These are phyloP conservation scores for Tagetes erecta DNA, from an alignment of 129 eudicot genomes.

Conservation along the genomic window DNA sequence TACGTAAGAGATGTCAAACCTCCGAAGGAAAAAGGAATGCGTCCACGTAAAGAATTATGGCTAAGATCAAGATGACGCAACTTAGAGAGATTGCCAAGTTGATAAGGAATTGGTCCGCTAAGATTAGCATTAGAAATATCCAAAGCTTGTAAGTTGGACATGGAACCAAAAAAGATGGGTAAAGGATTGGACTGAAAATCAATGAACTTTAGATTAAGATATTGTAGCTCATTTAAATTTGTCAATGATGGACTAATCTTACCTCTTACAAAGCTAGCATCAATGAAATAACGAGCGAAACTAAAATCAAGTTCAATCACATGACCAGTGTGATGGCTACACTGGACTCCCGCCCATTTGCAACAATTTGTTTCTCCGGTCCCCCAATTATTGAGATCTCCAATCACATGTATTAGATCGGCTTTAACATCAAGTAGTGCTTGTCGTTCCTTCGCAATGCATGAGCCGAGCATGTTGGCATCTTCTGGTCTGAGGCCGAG, in stretches of 20 bases:
- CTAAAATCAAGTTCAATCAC: slow-evolving; percentile 30
- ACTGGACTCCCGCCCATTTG: slow-evolving; percentile 36
- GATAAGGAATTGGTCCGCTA: slow-evolving; percentile 28
- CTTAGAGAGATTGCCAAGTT: slow-evolving; percentile 28
- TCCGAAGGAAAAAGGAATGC: slow-evolving; percentile 23
- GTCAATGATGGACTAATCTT: slow-evolving; percentile 29
- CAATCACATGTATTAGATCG: background rate
- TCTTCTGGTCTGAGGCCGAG: slow-evolving; percentile 3
- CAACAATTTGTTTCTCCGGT: slow-evolving; percentile 39
- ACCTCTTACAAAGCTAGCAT: background rate
- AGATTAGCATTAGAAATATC: background rate
- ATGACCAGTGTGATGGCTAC: slow-evolving; percentile 36
- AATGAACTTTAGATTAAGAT: slow-evolving; percentile 3
- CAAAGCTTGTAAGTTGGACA: slow-evolving; percentile 25
- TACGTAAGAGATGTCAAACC: slow-evolving; percentile 12
- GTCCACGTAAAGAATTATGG: background rate
- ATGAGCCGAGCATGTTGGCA: slow-evolving; percentile 10
- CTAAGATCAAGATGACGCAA: slow-evolving; percentile 30
- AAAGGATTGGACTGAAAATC: background rate
- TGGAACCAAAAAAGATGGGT: slow-evolving; percentile 27
- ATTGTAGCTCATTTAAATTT: slow-evolving; percentile 17
- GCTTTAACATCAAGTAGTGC: slow-evolving; percentile 36
- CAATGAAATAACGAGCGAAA: too few relatives aligned
- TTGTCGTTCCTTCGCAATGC: slow-evolving; percentile 25
- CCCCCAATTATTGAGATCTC: slow-evolving; percentile 34